These are phyloP conservation scores for Phyllosticta citriasiana DNA, from an alignment of 2,329 filamentous ascomycete genomes.

Conservation along the genomic window DNA sequence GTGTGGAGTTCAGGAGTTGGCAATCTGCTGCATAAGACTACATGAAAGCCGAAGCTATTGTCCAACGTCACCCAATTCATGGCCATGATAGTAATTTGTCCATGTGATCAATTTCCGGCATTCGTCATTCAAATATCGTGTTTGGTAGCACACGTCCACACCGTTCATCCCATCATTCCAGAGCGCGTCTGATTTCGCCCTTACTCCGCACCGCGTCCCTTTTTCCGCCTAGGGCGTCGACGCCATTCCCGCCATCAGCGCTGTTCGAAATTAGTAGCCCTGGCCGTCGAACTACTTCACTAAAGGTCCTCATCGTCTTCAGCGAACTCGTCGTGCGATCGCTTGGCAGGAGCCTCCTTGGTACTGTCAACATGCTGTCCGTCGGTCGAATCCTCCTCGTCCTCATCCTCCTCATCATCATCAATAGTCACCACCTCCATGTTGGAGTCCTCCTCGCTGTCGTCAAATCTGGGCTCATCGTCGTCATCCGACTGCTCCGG, in stretches of 20 bases:
- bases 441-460: neutral
- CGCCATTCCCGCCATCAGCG: too few relatives aligned
- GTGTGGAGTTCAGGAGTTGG: neutral
- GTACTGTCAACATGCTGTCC: neutral
- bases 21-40: neutral
- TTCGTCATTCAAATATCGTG: too few relatives aligned
- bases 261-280: too few relatives aligned
- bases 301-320: neutral
- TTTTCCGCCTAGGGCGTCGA: too few relatives aligned
- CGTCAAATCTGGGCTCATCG: neutral
- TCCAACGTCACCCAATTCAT: neutral
- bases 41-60: neutral
- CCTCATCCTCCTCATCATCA: slow-evolving; percentile 5
- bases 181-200: too few relatives aligned
- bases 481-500: neutral
- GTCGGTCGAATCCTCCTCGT: slow-evolving; percentile 1
- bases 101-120: neutral
- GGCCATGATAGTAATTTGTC: neutral
- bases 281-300: neutral
- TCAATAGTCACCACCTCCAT: neutral
- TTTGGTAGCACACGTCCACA: too few relatives aligned
- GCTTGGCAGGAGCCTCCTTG: neutral
- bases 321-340: neutral
- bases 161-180: too few relatives aligned
- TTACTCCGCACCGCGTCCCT: too few relatives aligned